Base-by-base conservation (phyloP, 202 grass and related monocot species). In the Carex sylvatica region DNA sequence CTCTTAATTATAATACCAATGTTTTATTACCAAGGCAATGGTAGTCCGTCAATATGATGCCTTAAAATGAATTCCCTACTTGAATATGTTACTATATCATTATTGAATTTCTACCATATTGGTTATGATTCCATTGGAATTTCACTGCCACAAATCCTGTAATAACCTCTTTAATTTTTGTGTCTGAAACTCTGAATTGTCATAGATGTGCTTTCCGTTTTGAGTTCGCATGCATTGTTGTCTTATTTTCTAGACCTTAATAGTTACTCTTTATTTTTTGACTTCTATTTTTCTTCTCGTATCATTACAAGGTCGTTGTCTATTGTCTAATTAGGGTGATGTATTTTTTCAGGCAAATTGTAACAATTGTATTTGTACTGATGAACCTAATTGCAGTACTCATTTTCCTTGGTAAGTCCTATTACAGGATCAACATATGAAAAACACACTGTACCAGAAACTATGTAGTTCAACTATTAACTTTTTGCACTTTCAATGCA, bases 321-420 rank as follows among this genome's bases (percentile, higher is more conserved):
- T 84, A 54, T 59, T 61, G 18, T 62, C 38, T 65, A 36, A 82
- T 56, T 24, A 3, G 67, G 74, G 51, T 90, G 51, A 94, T 23
- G 10, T 5, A 78, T 33, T 69, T 20, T 20, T 86, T 44, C 88
- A 95, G 91, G 82, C 88, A 92, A 81, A 58, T 79, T 61, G 88
- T 96, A 44, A 99, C 91, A 28, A 90, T 93, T 86, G 70, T 75
- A 59, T 87, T 84, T 6, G 68, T 92, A 60, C 40, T 72, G 12
- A 70, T 92, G 46, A 96, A 99, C 52, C 67, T 99, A 78, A 26
- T 84, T 3, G 63, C 23, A 0, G 33, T 92, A 52, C 64, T 98
- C 33, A 38, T 62, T 40, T 79, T 93, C 75, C 69, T 95, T 59
- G 85, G 96, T 99, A 85, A 89, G 83, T 63, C 12, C 64, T 75